Percentiles rank a stretch among this genome's conserved stretches.
Conservation (phyloP, 2,329 filamentous ascomycete species). For the Aureobasidium sp. region DNA sequence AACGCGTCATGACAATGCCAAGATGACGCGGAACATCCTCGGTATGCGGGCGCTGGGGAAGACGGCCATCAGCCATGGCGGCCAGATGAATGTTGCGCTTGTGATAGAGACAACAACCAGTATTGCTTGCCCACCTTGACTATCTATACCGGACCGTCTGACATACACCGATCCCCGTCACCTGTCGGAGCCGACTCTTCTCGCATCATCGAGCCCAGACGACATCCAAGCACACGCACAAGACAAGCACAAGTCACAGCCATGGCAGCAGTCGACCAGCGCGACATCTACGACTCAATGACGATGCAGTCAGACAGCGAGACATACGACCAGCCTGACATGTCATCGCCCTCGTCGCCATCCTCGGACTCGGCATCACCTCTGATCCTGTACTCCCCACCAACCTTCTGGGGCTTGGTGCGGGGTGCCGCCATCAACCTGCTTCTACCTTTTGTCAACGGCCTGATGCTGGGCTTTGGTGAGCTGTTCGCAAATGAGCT, state of each 20-base stretch:
- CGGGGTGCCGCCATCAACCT: constrained; percentile 94
- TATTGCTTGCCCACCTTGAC: not conserved
- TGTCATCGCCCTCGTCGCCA: constrained; percentile 53
- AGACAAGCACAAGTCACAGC: not conserved
- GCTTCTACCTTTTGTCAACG: constrained; percentile 88
- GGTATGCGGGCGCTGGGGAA: not conserved
- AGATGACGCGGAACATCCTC: not conserved
- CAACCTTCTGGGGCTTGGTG: constrained; percentile 76
- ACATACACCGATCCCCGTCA: too few species aligned
- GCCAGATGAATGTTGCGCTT: not conserved
- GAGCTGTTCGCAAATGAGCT: constrained; percentile 95
- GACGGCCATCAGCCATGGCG: not conserved
- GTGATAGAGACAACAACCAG: not conserved
- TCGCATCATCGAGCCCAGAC: not conserved
- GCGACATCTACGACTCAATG: constrained; percentile 60
- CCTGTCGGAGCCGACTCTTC: not conserved
- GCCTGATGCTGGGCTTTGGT: constrained; percentile 95
- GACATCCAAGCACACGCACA: not conserved
- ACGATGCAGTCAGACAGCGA: constrained; percentile 79
- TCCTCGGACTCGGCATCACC: constrained; percentile 56
- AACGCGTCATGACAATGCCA: not conserved
- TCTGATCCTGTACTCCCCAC: constrained; percentile 79
- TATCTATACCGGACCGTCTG: not conserved
- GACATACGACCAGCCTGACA: constrained; percentile 59
- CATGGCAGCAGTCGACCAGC: constrained; percentile 43